Conservation (phyloP, 257 asterid species). For the Solanum chiquidenum region DNA sequence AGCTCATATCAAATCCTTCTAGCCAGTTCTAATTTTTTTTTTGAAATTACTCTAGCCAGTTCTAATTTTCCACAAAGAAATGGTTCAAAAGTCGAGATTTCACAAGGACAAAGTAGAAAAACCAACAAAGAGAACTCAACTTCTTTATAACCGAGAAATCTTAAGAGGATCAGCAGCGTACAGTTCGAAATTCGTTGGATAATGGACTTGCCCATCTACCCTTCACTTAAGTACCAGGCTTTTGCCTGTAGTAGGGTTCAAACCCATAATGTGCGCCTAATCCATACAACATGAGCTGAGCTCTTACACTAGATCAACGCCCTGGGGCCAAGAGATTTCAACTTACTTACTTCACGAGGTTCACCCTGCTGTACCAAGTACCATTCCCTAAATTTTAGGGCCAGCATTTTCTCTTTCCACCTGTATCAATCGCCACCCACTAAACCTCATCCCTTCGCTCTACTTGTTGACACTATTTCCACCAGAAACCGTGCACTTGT, state of each 20-base stretch:
- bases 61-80: background rate
- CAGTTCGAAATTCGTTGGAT: background rate
- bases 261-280: background rate
- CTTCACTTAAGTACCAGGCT: background rate
- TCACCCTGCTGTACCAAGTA: background rate
- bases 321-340: background rate
- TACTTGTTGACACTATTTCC: background rate
- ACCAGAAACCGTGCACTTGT: background rate
- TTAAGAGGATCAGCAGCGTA: background rate
- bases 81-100: background rate
- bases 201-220: background rate
- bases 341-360: background rate
- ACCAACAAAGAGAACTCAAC: background rate
- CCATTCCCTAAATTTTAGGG: background rate
- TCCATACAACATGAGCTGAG: background rate
- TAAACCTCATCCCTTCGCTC: background rate
- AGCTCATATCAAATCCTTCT: background rate
- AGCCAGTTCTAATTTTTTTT: background rate
- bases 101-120: background rate
- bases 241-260: background rate
- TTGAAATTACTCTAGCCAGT: background rate
- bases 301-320: background rate
- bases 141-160: background rate
- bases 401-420: conserved; percentile 1
- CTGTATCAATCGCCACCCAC: background rate